Percentiles rank a stretch among this genome's conserved stretches.
Conservation (phyloP, 2,329 filamentous ascomycete species). For the Pestalotiopsis fici region DNA sequence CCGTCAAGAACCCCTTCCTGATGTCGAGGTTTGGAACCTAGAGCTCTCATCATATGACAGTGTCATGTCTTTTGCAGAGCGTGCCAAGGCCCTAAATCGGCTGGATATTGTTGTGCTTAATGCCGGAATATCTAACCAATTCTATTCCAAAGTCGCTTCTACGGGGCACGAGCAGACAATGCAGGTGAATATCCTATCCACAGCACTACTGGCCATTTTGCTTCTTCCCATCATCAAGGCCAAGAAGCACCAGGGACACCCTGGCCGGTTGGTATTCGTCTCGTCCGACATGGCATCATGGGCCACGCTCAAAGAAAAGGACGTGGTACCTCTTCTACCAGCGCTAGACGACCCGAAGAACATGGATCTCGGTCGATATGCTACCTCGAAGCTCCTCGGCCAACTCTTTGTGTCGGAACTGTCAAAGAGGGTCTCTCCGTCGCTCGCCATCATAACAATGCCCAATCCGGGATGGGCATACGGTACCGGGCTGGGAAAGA, state of each 20-base stretch:
- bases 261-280: conserved; percentile 21
- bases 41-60: conserved; percentile 40
- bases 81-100: conserved; percentile 29
- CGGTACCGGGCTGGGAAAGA: conserved; percentile 11
- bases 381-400: conserved; percentile 56
- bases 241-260: not conserved
- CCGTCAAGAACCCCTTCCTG: not conserved
- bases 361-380: conserved; percentile 33
- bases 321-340: conserved; percentile 2
- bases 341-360: conserved; percentile 35
- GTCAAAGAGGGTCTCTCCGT: conserved; percentile 15
- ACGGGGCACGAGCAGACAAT: conserved; percentile 45
- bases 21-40: conserved; percentile 41
- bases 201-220: conserved; percentile 45
- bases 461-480: conserved; percentile 18
- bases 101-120: conserved; percentile 42
- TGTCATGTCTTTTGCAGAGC: conserved; percentile 36
- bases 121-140: conserved; percentile 23
- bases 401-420: conserved; percentile 78
- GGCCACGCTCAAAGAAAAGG: conserved; percentile 10
- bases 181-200: conserved; percentile 52
- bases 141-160: conserved; percentile 20
- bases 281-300: conserved; percentile 4
- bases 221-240: conserved; percentile 37
- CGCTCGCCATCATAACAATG: conserved; percentile 19